Percentiles rank a stretch among this genome's conserved stretches.
Evolutionary conservation across 2,329 filamentous ascomycete genomes (phyloP).

Genomic region (Zasmidium citrigriseum): DNA sequence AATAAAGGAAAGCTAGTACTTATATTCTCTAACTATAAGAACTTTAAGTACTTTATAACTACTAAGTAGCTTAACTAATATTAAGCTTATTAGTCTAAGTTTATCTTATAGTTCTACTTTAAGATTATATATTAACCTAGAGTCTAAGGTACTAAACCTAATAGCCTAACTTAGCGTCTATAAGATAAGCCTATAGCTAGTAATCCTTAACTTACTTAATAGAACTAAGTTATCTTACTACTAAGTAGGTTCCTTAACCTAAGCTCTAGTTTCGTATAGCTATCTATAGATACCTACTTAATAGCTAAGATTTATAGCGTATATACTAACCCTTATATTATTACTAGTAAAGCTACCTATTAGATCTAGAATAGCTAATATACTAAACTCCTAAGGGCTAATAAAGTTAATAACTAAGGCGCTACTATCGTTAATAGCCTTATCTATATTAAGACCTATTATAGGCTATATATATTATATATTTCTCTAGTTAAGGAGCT

Average conservation of each 20-base stretch:
- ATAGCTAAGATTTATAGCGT: neutral
- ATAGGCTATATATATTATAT: neutral
- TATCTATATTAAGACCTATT: neutral
- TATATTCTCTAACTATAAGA: constrained; percentile 28
- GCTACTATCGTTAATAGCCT: neutral
- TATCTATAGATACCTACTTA: neutral
- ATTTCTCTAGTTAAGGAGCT: neutral
- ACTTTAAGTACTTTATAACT: constrained; percentile 32
- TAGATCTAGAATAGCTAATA: neutral
- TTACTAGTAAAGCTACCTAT: neutral
- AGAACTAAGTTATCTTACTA: neutral
- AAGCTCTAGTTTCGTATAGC: neutral
- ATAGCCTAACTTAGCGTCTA: neutral
- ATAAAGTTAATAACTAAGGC: neutral
- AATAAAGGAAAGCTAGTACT: neutral
- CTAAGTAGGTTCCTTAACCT: neutral
- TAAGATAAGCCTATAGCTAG: neutral
- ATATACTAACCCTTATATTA: neutral
- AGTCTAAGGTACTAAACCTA: neutral
- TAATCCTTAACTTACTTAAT: neutral
- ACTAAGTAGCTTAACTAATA: constrained; percentile 28
- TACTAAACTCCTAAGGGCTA: neutral
- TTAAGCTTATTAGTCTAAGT: constrained; percentile 20
- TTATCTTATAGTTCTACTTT: neutral
- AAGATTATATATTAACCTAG: neutral